These are phyloP conservation scores for Dichomitus squalens DNA, from an alignment of 1,284 basidiomycete genomes.

Conservation along the genomic window DNA sequence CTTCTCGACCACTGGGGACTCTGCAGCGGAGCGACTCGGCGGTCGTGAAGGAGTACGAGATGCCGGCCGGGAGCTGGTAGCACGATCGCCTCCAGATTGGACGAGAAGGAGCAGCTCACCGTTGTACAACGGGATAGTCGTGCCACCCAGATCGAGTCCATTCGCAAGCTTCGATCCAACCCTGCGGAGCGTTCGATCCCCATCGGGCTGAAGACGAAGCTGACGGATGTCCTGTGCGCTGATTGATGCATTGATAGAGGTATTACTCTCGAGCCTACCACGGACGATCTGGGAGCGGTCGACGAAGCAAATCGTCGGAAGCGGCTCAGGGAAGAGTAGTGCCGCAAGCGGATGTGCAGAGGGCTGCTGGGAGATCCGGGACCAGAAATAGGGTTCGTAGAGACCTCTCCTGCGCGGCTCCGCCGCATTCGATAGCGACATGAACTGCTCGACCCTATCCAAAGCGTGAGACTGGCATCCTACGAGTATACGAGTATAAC, in stretches of 20 bases:
- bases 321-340: slow-evolving; percentile 71
- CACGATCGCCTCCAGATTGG: slow-evolving; percentile 45
- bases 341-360: slow-evolving; percentile 60
- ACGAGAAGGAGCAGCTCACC: slow-evolving; percentile 74
- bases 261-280: slow-evolving; percentile 63
- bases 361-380: slow-evolving; percentile 41
- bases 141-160: slow-evolving; percentile 57
- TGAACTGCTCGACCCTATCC: slow-evolving; percentile 73
- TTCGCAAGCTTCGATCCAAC: slow-evolving; percentile 24
- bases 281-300: slow-evolving; percentile 65
- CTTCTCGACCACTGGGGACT: slow-evolving; percentile 41
- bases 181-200: slow-evolving; percentile 19
- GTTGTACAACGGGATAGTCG: slow-evolving; percentile 70
- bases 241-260: slow-evolving; percentile 52
- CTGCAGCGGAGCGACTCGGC: slow-evolving; percentile 54
- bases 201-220: slow-evolving; percentile 33
- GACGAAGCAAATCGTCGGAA: slow-evolving; percentile 67
- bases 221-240: slow-evolving; percentile 54
- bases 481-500: slow-evolving; percentile 1
- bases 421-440: slow-evolving; percentile 73
- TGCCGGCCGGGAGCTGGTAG: slow-evolving; percentile 53
- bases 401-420: slow-evolving; percentile 71
- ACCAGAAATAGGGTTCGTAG: slow-evolving; percentile 78
- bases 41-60: slow-evolving; percentile 65
- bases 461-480: slow-evolving; percentile 6